These are phyloP conservation scores for Tricholoma flavovirens DNA, from an alignment of 768 basidiomycete genomes.

Conservation along the genomic window DNA sequence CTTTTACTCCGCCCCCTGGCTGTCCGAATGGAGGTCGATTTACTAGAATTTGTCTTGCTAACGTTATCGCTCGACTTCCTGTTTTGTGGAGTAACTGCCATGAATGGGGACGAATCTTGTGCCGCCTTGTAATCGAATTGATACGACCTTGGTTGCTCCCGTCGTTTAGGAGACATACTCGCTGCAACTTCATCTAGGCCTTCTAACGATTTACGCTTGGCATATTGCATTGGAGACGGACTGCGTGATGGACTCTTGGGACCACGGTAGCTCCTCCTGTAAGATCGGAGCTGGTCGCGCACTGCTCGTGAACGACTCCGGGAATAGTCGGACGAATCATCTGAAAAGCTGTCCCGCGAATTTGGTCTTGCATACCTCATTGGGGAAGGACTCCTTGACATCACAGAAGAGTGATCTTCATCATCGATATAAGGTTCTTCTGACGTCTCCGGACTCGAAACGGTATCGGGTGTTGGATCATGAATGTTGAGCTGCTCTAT, in stretches of 20 bases:
- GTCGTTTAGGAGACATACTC: slow-evolving; percentile 3
- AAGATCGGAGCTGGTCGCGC: slow-evolving; percentile 6
- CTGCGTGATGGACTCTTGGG: slow-evolving; percentile 6
- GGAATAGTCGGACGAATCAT: slow-evolving; percentile 5
- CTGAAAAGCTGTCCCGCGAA: slow-evolving; percentile 20
- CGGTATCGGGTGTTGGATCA: not conserved
- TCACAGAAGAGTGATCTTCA: slow-evolving; percentile 12
- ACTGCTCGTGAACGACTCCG: slow-evolving; percentile 7
- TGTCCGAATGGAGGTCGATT: not conserved
- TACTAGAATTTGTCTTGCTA: slow-evolving; percentile 3
- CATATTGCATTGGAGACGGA: slow-evolving; percentile 21
- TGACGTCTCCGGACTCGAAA: not conserved
- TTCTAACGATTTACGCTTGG: slow-evolving; percentile 13
- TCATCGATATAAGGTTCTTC: slow-evolving; percentile 20
- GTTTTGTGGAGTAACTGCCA: not conserved
- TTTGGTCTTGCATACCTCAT: slow-evolving; percentile 30
- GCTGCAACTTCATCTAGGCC: slow-evolving; percentile 4
- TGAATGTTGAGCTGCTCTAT: not conserved
- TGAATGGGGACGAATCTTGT: slow-evolving; percentile 12
- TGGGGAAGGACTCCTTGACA: slow-evolving; percentile 27
- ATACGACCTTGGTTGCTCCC: slow-evolving; percentile 20
- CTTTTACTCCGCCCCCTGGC: slow-evolving; percentile 7
- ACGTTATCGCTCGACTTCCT: slow-evolving; percentile 2
- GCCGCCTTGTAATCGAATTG: slow-evolving; percentile 17
- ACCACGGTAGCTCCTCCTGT: slow-evolving; percentile 6